These are phyloP conservation scores for Bruguiera gymnorhiza DNA, from an alignment of 345 rosid genomes.

Conservation along the genomic window DNA sequence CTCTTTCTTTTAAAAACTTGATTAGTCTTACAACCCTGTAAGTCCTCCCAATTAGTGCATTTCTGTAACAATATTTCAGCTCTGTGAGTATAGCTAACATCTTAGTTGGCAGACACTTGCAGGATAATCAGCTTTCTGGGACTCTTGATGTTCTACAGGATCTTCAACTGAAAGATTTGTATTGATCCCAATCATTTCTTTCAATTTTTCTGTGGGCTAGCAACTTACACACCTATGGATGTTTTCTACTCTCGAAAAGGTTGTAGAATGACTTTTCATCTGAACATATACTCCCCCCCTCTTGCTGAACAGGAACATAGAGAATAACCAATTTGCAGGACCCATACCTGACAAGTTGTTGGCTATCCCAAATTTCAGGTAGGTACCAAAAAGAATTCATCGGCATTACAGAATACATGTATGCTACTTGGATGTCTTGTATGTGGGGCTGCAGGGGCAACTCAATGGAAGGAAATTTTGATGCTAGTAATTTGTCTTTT, in stretches of 20 bases:
- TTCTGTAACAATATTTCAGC: not conserved
- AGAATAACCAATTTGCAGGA: constrained; percentile 82
- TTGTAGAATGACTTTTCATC: constrained; percentile 4
- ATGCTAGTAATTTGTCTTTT: not conserved
- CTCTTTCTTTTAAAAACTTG: constrained; percentile 67
- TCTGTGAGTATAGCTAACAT: constrained; percentile 27
- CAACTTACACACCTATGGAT: not conserved
- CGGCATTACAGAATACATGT: not conserved
- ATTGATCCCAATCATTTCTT: constrained; percentile 34
- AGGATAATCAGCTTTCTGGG: constrained; percentile 86
- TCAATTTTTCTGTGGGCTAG: constrained; percentile 9
- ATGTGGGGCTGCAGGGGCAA: not conserved
- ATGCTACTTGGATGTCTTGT: not conserved
- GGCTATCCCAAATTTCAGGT: constrained; percentile 69
- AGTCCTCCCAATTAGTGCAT: constrained; percentile 22
- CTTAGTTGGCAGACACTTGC: constrained; percentile 66
- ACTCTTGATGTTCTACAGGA: constrained; percentile 77
- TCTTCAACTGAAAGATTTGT: constrained; percentile 86
- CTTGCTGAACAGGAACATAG: constrained; percentile 63
- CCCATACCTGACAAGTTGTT: constrained; percentile 79
- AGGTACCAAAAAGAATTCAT: constrained; percentile 17
- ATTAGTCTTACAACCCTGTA: constrained; percentile 72
- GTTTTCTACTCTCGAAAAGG: constrained; percentile 1
- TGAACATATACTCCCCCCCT: not conserved
- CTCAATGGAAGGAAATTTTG: not conserved